A percentile compares a stretch with the other conserved stretches of the same genome.
Evolutionary conservation across 2,329 filamentous ascomycete species (phyloP).

Genomic region (Epichloe baconii): DNA sequence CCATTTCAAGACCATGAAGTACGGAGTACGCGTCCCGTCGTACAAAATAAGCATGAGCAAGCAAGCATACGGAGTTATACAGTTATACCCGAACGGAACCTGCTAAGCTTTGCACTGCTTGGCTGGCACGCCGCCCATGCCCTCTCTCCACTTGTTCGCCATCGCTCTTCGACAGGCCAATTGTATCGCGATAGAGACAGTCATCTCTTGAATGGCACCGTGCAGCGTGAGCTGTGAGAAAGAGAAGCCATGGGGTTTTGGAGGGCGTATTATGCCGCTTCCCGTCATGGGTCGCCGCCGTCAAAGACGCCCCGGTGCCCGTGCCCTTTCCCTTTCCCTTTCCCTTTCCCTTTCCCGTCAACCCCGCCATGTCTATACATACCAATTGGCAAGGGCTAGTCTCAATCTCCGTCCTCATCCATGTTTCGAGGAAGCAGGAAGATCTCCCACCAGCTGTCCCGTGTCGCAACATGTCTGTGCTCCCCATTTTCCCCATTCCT

Average conservation of each 20-base stretch:
- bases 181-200: background rate
- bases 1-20: background rate
- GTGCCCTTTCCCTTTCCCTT: background rate
- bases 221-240: background rate
- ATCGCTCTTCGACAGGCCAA: background rate
- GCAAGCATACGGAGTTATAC: too few relatives aligned
- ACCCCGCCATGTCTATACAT: background rate
- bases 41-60: background rate
- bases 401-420: background rate
- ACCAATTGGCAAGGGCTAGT: background rate
- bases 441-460: background rate
- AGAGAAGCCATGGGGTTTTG: background rate
- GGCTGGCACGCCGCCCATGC: background rate
- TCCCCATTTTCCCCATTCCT: slow-evolving; percentile 1
- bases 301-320: background rate
- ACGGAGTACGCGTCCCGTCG: background rate
- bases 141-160: too few relatives aligned
- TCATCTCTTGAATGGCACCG: background rate
- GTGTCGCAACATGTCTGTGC: background rate
- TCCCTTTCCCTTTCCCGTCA: background rate
- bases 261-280: background rate
- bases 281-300: background rate
- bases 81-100: background rate
- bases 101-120: background rate
- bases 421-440: background rate